Base-by-base conservation (phyloP, 805 yeast species). In the Pichia paraexigua region DNA sequence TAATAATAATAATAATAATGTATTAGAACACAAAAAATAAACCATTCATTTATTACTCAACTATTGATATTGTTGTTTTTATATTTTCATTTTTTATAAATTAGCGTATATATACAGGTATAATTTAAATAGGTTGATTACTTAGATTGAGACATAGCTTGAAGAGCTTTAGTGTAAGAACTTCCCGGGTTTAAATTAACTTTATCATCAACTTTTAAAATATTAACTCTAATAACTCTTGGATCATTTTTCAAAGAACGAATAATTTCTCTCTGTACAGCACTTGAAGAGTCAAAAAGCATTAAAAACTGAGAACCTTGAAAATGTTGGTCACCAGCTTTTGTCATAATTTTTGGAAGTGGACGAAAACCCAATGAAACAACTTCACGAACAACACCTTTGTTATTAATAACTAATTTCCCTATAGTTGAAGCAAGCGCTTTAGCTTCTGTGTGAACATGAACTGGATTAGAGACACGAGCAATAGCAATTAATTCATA, bases 401-500 rank as follows among this genome's bases (percentile, higher is more conserved):
- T 88, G 69, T 92, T 91, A 54, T 82, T 80, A 53, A 94, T 77
- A 28, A 92, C 79, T 63, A 89, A 73, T 64, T 81, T 85, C 11
- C 98, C 98, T 28, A 91, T 75, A 1, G 95, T 88, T 8, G 64
- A 56, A 1, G 69, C 67, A 28, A 65, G 56, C 35, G 82, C 85
- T 57, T 80, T 81, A 17, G 90, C 89, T 58, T 85, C 92, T 8
- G 72, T 63, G 39, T 75, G 72, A 17, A 74, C 75, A 20, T 71
- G 68, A 46, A 69, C 62, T 5, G 85, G 82, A 55, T 82, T 82
- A 11, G 81, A 67, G 32, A 84, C 83, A 71, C 97, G 87, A 9
- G 96, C 90, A 55, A 90, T 86, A 44, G 96, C 96, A 55, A 89
- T 79, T 43, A 92, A 73, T 73, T 91, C 97, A 74, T 91, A 91